Evolutionary conservation across 2,329 filamentous ascomycete species (phyloP).

Genomic region (Fusarium burgessii): DNA sequence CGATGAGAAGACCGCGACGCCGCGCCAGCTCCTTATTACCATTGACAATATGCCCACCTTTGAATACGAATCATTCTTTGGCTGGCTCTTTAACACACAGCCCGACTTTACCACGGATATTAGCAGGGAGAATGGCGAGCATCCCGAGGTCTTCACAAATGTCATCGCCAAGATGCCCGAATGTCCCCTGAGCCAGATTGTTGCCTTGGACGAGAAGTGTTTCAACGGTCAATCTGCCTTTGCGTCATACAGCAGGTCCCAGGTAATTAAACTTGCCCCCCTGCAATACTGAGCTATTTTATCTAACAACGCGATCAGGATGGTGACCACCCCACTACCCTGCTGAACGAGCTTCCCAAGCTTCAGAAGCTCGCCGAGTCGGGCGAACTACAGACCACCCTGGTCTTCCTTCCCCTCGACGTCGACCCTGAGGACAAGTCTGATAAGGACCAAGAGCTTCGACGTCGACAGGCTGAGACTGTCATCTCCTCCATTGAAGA

Average conservation of each 20-base stretch:
- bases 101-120: conserved; percentile 64
- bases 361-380: conserved; percentile 60
- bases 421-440: conserved; percentile 57
- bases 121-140: conserved; percentile 57
- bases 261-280: conserved; percentile 50
- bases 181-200: conserved; percentile 55
- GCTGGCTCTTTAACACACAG: conserved; percentile 51
- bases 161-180: conserved; percentile 52
- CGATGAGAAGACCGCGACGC: conserved; percentile 47
- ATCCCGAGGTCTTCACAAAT: conserved; percentile 56
- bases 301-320: conserved; percentile 52
- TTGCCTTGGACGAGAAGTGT: conserved; percentile 59
- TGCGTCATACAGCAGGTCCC: conserved; percentile 58
- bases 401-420: conserved; percentile 66
- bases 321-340: conserved; percentile 55
- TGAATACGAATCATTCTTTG: conserved; percentile 58
- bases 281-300: background rate
- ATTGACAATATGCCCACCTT: conserved; percentile 66
- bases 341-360: conserved; percentile 59
- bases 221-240: conserved; percentile 59
- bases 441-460: conserved; percentile 57
- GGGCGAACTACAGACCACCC: conserved; percentile 66
- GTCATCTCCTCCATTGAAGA: conserved; percentile 57
- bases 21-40: conserved; percentile 69
- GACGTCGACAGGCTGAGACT: conserved; percentile 62